A percentile compares a stretch with the other conserved stretches of the same genome.
Evolutionary conservation across 1,284 basidiomycete species (phyloP).

Genomic region (Neonothopanus nambi): DNA sequence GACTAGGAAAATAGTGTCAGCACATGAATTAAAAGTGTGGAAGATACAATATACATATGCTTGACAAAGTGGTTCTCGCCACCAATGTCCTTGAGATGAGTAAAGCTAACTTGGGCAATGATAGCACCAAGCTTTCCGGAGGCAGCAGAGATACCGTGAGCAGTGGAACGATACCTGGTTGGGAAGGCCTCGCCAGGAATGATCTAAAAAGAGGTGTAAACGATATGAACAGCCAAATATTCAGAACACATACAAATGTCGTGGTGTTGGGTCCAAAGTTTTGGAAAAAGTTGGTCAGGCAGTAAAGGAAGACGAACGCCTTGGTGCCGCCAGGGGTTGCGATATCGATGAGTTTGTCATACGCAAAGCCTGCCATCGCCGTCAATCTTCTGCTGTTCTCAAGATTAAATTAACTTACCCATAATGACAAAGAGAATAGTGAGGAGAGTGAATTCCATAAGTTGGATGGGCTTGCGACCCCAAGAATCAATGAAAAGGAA

Average conservation of each 20-base stretch:
- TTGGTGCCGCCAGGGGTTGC: slow-evolving; percentile 74
- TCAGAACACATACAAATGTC: slow-evolving; percentile 66
- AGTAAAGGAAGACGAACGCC: no score
- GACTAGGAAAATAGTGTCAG: no score
- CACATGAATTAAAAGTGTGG: no score
- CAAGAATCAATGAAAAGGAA: slow-evolving; percentile 72
- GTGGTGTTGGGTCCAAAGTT: slow-evolving; percentile 54
- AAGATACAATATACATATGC: slow-evolving; percentile 50
- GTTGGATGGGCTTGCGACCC: no score
- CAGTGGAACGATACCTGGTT: no score
- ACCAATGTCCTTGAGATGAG: slow-evolving; percentile 66
- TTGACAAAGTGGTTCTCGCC: slow-evolving; percentile 60
- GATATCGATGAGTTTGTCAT: slow-evolving; percentile 52
- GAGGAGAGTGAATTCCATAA: no score
- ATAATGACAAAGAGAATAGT: slow-evolving; percentile 65
- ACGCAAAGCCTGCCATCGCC: slow-evolving; percentile 73
- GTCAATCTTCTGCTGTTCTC: slow-evolving; percentile 18
- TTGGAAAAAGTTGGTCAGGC: no score
- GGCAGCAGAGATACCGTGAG: no score
- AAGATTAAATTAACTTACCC: slow-evolving; percentile 37
- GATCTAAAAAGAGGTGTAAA: no score
- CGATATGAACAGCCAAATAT: slow-evolving; percentile 89
- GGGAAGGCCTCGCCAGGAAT: no score
- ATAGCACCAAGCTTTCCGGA: slow-evolving; percentile 86
- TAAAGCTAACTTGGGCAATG: slow-evolving; percentile 79